Evolutionary conservation across 441 rosid genomes (phyloP), one percentile per base, ranked within the genome.

Genomic region (Jatropha multifida): DNA sequence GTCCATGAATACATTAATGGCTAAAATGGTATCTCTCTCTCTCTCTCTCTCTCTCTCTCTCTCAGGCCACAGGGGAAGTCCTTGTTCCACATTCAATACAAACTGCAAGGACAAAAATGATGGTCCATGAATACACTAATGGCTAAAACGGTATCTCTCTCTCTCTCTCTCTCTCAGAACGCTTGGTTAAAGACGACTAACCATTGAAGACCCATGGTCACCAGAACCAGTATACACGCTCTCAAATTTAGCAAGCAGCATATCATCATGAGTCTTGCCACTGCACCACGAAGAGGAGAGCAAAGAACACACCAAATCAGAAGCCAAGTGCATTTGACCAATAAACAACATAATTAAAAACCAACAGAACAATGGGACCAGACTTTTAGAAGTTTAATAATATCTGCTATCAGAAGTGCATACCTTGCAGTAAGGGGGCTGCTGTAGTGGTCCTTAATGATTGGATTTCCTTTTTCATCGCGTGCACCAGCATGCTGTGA

Each of bases 371-470:
- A 63, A 9, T 41, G 32, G 23, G 67, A 4, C 52, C 14, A n/a
- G 23, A 69, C 17, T 40, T 27, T 14, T 9, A 9, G 37, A 54
- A 42, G 66, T 42, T 64, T 71, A 20, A 23, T 49, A 20, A 2
- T 40, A 55, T 69, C 14, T 18, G 49, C 71, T 52, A 54, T 71
- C 60, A 62, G 8, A 59, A 48, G 72, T 62, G 72, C 67, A 73
- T 81, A 93, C 98, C 98, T 93, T 46, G 97, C 99, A 20, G 99
- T 90, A 68, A 95, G 91, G 71, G 99, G 97, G 78, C 97, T 90
- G 80, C 89, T 82, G 71, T 83, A 93, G 76, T 81, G 85, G 77
- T 96, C 98, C 88, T 93, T 92, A 75, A 93, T 87, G 74, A 90
- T 86, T 26, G 95, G 97, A 81, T 85, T 86, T 73, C 97, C 97